Base-by-base conservation (phyloP, 768 basidiomycete species). In the Obba rivulosa region DNA sequence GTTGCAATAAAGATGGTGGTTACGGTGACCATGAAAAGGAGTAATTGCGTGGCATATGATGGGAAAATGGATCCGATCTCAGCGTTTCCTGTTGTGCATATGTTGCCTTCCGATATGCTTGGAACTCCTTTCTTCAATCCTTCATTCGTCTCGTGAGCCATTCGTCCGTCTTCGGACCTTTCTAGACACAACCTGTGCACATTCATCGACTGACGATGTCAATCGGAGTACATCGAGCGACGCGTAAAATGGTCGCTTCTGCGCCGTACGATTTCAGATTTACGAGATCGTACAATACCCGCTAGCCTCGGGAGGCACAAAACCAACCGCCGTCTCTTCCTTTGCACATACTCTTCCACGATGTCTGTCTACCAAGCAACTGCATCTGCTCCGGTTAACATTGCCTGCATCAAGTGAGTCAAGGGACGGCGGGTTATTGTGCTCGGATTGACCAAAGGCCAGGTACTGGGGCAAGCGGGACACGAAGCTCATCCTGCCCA, bases 401-500 rank as follows among this genome's bases (percentile, higher is more conserved):
- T 97, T 61, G 93, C 93, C n/a, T 89, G 87, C 64, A 96, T 97
- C 71, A 97, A 97, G 93, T 94, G 50, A 60, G 76, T 35, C 25
- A 35, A 22, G 8, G 18, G 43, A 18, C 38, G 17, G 40, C 56
- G 50, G 34, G 11, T 44, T 17, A 10, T 35, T 34, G 41, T 16
- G 23, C 40, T 8, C n/a, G 43, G 20, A 43, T 46, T 51, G 51
- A 57, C 46, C 34, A 20, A 11, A n/a, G 38, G 16, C 8, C 62
- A 94, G 89, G 66, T 98, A 98, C 76, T 99, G 96, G 96, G 96
- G 96, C 55, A 99, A 99, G 69, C 88, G 96, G 52, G 88, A 97
- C 69, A 94, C 92, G 3, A 79, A 84, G 58, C 81, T 98, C 54
- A 97, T 97, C 64, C 75, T 99, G 49, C 96, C 96, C 38, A 97